A percentile compares a stretch with the other conserved stretches of the same genome.
These are phyloP conservation scores for Pelomyxa schiedti DNA, from an alignment of 78 protist genomes.

Conservation along the genomic window DNA sequence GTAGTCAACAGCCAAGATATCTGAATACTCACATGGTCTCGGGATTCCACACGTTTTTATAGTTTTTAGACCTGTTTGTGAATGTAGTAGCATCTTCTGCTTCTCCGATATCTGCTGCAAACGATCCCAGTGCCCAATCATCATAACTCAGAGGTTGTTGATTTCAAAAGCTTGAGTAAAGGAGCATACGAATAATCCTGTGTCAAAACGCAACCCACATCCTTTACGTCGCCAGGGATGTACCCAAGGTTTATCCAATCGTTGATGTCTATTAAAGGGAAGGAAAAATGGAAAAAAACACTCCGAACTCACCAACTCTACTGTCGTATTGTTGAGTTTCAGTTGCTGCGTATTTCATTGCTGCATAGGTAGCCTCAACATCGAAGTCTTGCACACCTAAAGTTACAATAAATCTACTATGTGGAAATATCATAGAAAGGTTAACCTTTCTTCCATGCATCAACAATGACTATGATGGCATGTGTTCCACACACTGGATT, in stretches of 20 bases:
- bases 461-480: too few species aligned
- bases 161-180: neutral
- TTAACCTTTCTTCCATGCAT: too few species aligned
- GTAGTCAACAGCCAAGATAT: neutral
- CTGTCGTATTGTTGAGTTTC: neutral
- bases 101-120: neutral
- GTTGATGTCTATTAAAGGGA: neutral
- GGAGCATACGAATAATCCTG: neutral
- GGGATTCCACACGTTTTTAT: neutral
- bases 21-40: neutral
- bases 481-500: too few species aligned
- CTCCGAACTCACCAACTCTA: too few species aligned
- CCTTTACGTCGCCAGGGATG: neutral
- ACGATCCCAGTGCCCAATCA: neutral
- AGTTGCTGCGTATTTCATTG: neutral
- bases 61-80: too few species aligned
- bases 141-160: too few species aligned
- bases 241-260: neutral
- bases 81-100: neutral
- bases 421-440: too few species aligned
- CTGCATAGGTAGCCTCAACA: neutral
- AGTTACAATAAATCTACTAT: too few species aligned
- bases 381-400: neutral
- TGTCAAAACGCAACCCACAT: neutral
- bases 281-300: too few species aligned